Evolutionary conservation across 2,329 filamentous ascomycete species (phyloP).

Genomic region (Thermoascus crustaceus): DNA sequence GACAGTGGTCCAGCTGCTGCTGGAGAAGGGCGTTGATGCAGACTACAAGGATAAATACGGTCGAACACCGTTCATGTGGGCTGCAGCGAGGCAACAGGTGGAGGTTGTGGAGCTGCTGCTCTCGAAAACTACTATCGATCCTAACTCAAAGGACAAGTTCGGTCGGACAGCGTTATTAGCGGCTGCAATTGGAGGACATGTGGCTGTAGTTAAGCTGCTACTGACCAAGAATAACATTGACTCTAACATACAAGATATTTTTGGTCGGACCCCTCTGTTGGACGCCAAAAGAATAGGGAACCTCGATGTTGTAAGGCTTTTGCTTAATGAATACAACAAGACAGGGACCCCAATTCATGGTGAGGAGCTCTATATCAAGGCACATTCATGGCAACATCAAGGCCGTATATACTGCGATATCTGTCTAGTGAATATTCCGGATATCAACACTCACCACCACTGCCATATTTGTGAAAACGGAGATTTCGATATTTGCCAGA

Average conservation of each 20-base stretch:
- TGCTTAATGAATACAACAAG: too few species aligned
- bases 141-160: not conserved
- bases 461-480: too few species aligned
- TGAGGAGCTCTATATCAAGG: too few species aligned
- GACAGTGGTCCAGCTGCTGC: conserved; percentile 3
- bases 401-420: too few species aligned
- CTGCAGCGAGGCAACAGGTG: conserved; percentile 10
- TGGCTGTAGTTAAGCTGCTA: conserved; percentile 1
- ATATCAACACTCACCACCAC: too few species aligned
- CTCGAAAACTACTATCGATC: not conserved
- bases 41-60: conserved; percentile 4
- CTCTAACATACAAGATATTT: not conserved
- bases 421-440: too few species aligned
- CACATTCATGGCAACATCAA: too few species aligned
- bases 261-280: not conserved
- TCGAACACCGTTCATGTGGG: conserved; percentile 9
- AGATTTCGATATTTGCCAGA: too few species aligned
- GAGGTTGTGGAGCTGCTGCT: conserved; percentile 5
- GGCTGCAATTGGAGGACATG: not conserved
- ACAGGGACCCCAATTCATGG: too few species aligned
- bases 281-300: too few species aligned
- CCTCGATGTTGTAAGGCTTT: too few species aligned
- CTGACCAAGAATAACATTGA: not conserved
- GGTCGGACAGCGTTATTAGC: not conserved
- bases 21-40: conserved; percentile 5